These are phyloP conservation scores for Magnaporthales sp. DNA, from an alignment of 2,329 filamentous ascomycete species.

Conservation along the genomic window DNA sequence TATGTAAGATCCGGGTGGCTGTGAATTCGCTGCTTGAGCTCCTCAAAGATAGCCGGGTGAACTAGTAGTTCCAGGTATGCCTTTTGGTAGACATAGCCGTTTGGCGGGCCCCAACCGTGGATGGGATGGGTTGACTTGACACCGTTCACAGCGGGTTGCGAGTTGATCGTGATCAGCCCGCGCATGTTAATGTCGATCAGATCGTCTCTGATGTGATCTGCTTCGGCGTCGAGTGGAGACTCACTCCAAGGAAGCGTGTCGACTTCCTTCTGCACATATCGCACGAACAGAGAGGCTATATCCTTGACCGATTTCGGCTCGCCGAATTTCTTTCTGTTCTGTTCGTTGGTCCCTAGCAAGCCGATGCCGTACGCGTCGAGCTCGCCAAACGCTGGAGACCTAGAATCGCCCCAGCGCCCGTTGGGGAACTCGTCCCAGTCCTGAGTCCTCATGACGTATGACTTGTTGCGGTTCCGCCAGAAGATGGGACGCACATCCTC, in stretches of 20 bases:
- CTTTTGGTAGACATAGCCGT: slow-evolving; percentile 98
- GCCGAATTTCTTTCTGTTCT: slow-evolving; percentile 93
- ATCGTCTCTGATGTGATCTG: slow-evolving; percentile 66
- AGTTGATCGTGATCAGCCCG: slow-evolving; percentile 92
- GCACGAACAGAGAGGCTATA: slow-evolving; percentile 73
- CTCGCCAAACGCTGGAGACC: slow-evolving; percentile 93
- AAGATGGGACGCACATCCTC: slow-evolving; percentile 98
- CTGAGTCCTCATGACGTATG: slow-evolving; percentile 89
- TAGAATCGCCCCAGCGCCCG: slow-evolving; percentile 94
- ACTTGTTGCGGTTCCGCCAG: slow-evolving; percentile 95
- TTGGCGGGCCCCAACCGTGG: slow-evolving; percentile 88
- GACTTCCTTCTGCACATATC: slow-evolving; percentile 73
- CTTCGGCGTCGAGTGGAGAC: slow-evolving; percentile 73
- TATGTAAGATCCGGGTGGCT: slow-evolving; percentile 78
- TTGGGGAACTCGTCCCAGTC: slow-evolving; percentile 99
- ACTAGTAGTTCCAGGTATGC: slow-evolving; percentile 90
- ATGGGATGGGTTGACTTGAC: slow-evolving; percentile 79
- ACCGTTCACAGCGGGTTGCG: slow-evolving; percentile 88
- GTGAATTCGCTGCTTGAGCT: slow-evolving; percentile 71
- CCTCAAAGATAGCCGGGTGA: slow-evolving; percentile 67
- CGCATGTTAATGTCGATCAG: slow-evolving; percentile 77
- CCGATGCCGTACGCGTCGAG: slow-evolving; percentile 91
- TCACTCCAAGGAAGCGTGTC: slow-evolving; percentile 92
- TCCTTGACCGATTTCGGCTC: slow-evolving; percentile 73
- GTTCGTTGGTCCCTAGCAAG: slow-evolving; percentile 88